Evolutionary conservation across 163 green algal species (phyloP).

Genomic region (Chloromonas sp.): DNA sequence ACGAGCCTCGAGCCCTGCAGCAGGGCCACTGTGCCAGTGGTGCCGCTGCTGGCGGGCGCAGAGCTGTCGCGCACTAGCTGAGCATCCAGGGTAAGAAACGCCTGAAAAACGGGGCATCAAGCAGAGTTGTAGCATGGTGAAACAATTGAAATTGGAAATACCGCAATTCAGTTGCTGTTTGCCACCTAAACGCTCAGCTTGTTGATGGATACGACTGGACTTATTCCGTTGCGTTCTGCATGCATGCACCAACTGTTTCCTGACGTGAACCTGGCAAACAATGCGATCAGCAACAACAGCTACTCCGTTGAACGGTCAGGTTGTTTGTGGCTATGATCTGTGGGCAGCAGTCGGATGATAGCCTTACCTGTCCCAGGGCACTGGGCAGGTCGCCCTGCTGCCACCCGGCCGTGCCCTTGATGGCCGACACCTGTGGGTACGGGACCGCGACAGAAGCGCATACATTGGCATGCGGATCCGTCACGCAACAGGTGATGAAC

Average conservation of each 20-base stretch:
- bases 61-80: neutral
- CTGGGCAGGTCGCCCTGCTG: neutral
- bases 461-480: no score
- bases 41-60: conserved; percentile 3
- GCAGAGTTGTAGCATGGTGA: neutral
- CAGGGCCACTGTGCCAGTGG: conserved; percentile 25
- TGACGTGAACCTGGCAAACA: neutral
- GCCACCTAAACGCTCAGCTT: no score
- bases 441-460: no score
- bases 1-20: conserved; percentile 24
- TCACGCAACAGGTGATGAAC: no score
- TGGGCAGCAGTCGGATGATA: neutral
- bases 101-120: neutral
- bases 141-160: neutral
- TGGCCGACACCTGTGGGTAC: neutral
- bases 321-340: neutral
- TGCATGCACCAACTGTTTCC: neutral
- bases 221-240: no score
- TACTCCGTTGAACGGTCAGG: neutral
- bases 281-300: no score
- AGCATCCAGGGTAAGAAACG: neutral
- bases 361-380: neutral
- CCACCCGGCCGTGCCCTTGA: neutral
- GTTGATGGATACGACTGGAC: no score
- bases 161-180: neutral